Percentiles rank a stretch among this genome's conserved stretches.
Evolutionary conservation across 768 basidiomycete species (phyloP).

Genomic region (Chalciporus pseudorubinellus): DNA sequence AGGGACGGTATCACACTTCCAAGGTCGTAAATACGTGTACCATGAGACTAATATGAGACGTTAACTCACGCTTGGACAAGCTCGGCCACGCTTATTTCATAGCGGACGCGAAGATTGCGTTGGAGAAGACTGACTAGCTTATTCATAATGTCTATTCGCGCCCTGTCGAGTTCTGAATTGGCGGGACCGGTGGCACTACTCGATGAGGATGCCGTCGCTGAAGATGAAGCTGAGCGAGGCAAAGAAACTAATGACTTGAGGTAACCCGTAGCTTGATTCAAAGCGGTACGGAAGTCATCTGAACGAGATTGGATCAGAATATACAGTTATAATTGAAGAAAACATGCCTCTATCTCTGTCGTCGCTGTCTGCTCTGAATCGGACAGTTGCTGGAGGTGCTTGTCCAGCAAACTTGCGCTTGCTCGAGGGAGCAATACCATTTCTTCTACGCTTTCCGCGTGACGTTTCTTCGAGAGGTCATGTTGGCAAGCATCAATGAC

Average conservation of each 20-base stretch:
- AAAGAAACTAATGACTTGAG: conserved; percentile 56
- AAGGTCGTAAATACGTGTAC: conserved; percentile 7
- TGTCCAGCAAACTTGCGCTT: conserved; percentile 37
- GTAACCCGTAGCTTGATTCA: conserved; percentile 60
- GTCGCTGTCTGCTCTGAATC: conserved; percentile 31
- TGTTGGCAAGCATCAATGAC: background rate
- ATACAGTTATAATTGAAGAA: background rate
- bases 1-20: conserved; percentile 74
- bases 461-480: conserved; percentile 21
- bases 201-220: conserved; percentile 38
- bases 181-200: conserved; percentile 36
- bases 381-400: conserved; percentile 27
- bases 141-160: conserved; percentile 61
- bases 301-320: conserved; percentile 11
- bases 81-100: conserved; percentile 67
- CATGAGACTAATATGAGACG: background rate
- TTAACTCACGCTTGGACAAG: conserved; percentile 69
- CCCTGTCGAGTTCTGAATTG: conserved; percentile 45
- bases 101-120: conserved; percentile 70
- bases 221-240: conserved; percentile 34
- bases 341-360: conserved; percentile 37
- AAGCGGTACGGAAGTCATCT: conserved; percentile 75
- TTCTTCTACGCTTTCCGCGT: conserved; percentile 32
- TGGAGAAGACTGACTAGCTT: conserved; percentile 65
- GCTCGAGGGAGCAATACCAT: conserved; percentile 19